A percentile compares a stretch with the other conserved stretches of the same genome.
phyloP scores from a whole-genome alignment of 2,329 filamentous ascomycete genomes.

The Thermoascus crustaceus region DNA sequence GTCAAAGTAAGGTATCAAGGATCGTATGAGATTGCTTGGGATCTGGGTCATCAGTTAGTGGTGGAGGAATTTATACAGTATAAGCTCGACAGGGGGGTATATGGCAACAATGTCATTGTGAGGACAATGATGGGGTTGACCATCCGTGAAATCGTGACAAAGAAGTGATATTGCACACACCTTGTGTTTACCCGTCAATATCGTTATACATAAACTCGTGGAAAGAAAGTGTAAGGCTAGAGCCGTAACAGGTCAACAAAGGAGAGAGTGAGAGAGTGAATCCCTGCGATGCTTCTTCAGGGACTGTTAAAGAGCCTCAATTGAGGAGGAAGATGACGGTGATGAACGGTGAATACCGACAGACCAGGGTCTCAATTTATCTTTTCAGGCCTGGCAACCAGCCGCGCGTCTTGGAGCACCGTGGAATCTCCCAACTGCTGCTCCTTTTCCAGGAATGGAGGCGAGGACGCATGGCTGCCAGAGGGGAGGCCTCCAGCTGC shows the following conservation, averaged over 20 bases:
- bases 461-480: background rate
- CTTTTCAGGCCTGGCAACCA: background rate
- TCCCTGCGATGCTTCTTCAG: no score
- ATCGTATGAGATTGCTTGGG: no score
- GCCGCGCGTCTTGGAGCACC: background rate
- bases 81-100: no score
- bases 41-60: no score
- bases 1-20: no score
- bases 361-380: background rate
- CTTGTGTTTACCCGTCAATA: background rate
- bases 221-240: no score
- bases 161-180: background rate
- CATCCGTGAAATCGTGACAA: background rate
- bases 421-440: background rate
- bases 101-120: conserved; percentile 1
- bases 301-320: no score
- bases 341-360: background rate
- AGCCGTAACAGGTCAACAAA: no score
- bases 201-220: background rate
- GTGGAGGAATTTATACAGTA: no score
- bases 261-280: background rate
- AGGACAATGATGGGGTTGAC: background rate
- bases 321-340: background rate
- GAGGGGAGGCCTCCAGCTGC: background rate
- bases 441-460: background rate